These are phyloP conservation scores for Discostella pseudostelligera DNA, from an alignment of 108 stramenopile species.

Conservation along the genomic window DNA sequence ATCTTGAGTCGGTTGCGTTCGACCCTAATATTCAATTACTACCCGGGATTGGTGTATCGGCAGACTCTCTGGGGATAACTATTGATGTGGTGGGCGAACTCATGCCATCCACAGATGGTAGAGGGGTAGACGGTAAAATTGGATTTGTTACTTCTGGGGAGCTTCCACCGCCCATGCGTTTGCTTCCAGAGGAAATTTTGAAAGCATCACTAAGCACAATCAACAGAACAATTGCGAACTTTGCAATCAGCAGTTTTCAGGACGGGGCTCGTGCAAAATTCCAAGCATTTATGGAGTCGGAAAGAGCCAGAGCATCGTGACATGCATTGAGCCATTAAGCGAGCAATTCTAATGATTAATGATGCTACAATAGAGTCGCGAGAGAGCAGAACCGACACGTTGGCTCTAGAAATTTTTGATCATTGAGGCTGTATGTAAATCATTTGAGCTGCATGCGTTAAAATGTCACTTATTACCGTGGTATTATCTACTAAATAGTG, in stretches of 20 bases:
- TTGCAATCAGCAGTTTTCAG: conserved; percentile 68
- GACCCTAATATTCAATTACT: conserved; percentile 76
- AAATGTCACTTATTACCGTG: too few species aligned
- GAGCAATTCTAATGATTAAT: too few species aligned
- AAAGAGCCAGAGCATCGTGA: neutral
- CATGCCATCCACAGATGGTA: conserved; percentile 57
- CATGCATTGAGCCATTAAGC: too few species aligned
- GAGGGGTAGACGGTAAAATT: conserved; percentile 70
- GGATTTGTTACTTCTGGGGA: conserved; percentile 63
- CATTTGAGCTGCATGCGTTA: too few species aligned
- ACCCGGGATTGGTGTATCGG: conserved; percentile 58
- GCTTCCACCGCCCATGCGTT: conserved; percentile 62
- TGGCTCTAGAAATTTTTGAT: too few species aligned
- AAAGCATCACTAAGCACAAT: conserved; percentile 61
- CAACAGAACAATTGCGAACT: conserved; percentile 61
- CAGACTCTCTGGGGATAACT: conserved; percentile 55
- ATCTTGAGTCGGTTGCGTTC: conserved; percentile 67
- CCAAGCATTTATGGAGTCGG: conserved; percentile 35
- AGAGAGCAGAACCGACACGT: too few species aligned
- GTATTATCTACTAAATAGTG: too few species aligned
- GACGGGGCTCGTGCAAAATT: conserved; percentile 59
- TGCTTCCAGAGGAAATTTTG: conserved; percentile 62
- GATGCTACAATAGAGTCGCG: too few species aligned
- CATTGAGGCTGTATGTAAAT: too few species aligned
- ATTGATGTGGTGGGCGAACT: conserved; percentile 82